phyloP scores from a whole-genome alignment of 2,329 filamentous ascomycete genomes.

The Coniochaeta prunicola region DNA sequence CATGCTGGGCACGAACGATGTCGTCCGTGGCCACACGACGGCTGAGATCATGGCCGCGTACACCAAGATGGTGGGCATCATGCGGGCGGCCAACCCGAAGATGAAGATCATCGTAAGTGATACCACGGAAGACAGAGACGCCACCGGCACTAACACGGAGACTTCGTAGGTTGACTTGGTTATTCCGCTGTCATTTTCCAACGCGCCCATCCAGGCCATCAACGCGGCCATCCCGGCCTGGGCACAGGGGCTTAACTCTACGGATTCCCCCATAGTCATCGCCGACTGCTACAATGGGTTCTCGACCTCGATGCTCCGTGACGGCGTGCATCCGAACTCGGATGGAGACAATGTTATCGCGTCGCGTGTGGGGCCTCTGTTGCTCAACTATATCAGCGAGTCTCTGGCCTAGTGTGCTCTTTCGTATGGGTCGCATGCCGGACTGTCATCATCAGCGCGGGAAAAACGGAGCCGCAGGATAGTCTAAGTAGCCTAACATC shows the following conservation, averaged over 20 bases:
- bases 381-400: constrained; percentile 24
- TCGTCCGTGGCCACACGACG: constrained; percentile 20
- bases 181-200: constrained; percentile 26
- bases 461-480: neutral
- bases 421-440: neutral
- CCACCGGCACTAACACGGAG: neutral
- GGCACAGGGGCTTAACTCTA: constrained; percentile 24
- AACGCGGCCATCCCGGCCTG: constrained; percentile 30
- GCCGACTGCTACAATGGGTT: constrained; percentile 30
- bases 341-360: constrained; percentile 27
- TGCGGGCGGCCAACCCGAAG: constrained; percentile 27
- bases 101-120: constrained; percentile 31
- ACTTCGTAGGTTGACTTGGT: constrained; percentile 27
- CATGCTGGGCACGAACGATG: constrained; percentile 39
- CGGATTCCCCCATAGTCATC: constrained; percentile 30
- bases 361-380: constrained; percentile 20
- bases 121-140: neutral
- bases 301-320: constrained; percentile 22
- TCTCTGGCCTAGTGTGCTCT: constrained; percentile 8
- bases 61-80: constrained; percentile 28
- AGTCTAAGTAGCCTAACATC: neutral
- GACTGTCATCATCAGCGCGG: neutral
- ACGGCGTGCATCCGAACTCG: constrained; percentile 32
- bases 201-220: constrained; percentile 18
- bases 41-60: constrained; percentile 30